phyloP scores from a whole-genome alignment of 805 yeast genomes.

The Metschnikowia anglica region DNA sequence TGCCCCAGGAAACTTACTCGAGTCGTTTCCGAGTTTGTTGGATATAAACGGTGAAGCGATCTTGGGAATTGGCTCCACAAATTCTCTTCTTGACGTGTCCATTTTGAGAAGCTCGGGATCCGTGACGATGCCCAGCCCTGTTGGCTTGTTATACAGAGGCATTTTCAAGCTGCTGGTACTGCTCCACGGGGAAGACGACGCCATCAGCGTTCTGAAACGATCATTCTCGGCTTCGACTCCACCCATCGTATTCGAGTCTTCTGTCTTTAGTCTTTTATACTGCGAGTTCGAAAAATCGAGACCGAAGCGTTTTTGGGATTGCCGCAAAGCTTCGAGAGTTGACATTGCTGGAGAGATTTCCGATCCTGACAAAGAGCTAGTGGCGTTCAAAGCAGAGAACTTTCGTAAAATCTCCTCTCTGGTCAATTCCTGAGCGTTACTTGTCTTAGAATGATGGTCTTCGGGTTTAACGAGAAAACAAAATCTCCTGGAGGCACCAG shows the following conservation, averaged over 20 bases:
- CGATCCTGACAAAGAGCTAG: neutral
- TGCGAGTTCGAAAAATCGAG: neutral
- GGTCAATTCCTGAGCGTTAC: neutral
- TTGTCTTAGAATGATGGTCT: constrained; percentile 1
- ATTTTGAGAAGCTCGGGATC: constrained; percentile 6
- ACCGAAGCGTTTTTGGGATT: constrained; percentile 9
- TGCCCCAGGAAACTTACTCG: neutral
- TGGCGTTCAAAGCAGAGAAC: constrained; percentile 1
- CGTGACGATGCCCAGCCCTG: neutral
- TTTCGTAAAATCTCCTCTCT: constrained; percentile 6
- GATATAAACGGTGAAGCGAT: constrained; percentile 20
- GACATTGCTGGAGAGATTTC: constrained; percentile 2
- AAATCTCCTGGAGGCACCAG: constrained; percentile 14
- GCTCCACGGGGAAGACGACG: constrained; percentile 1
- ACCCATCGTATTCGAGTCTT: too few relatives aligned
- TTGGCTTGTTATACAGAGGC: constrained; percentile 20
- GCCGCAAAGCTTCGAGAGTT: constrained; percentile 1
- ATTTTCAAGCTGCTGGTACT: constrained; percentile 12
- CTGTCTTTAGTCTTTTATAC: constrained; percentile 1
- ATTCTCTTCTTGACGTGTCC: constrained; percentile 4
- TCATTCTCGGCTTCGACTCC: neutral
- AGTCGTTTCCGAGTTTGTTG: constrained; percentile 16
- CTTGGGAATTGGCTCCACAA: constrained; percentile 8
- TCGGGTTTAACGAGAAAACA: constrained; percentile 16
- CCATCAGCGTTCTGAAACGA: neutral